A percentile compares a stretch with the other conserved stretches of the same genome.
Conservation (phyloP, 306 rosid species). For the Castanopsis chinensis region DNA sequence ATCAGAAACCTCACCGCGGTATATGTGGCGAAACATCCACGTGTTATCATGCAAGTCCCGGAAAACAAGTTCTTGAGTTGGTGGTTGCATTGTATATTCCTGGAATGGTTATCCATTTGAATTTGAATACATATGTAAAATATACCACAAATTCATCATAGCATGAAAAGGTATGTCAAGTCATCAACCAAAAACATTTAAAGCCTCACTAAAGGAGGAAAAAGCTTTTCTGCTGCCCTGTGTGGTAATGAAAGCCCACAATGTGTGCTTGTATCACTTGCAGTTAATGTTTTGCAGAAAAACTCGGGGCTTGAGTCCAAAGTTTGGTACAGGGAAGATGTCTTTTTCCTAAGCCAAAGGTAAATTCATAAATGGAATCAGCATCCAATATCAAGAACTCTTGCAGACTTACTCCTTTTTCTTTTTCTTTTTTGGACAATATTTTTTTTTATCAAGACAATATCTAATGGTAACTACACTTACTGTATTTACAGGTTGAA, state of each 20-base stretch:
- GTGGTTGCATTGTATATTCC: slow-evolving; percentile 94
- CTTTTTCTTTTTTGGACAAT: too few species aligned
- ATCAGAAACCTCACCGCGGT: slow-evolving; percentile 62
- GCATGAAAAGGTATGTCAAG: not conserved
- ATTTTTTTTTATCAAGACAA: not conserved
- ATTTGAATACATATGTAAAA: slow-evolving; percentile 1
- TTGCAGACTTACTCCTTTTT: not conserved
- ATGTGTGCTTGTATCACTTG: slow-evolving; percentile 94
- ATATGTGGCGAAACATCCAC: slow-evolving; percentile 93
- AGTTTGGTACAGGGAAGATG: slow-evolving; percentile 79
- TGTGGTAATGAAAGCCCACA: slow-evolving; percentile 95
- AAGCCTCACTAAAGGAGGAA: slow-evolving; percentile 71
- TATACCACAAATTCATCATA: not conserved
- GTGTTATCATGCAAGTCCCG: slow-evolving; percentile 86
- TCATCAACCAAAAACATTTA: not conserved
- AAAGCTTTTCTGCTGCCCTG: slow-evolving; percentile 93
- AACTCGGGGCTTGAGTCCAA: slow-evolving; percentile 74
- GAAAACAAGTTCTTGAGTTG: slow-evolving; percentile 83
- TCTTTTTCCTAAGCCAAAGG: slow-evolving; percentile 67
- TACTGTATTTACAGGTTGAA: slow-evolving; percentile 88
- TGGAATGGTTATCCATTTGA: slow-evolving; percentile 22
- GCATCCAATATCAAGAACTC: not conserved
- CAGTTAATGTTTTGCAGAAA: slow-evolving; percentile 95
- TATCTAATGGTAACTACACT: slow-evolving; percentile 26
- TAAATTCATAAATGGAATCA: not conserved